A percentile compares a stretch with the other conserved stretches of the same genome.
phyloP scores from a whole-genome alignment of 805 yeast genomes.

The Spathaspora sp. region DNA sequence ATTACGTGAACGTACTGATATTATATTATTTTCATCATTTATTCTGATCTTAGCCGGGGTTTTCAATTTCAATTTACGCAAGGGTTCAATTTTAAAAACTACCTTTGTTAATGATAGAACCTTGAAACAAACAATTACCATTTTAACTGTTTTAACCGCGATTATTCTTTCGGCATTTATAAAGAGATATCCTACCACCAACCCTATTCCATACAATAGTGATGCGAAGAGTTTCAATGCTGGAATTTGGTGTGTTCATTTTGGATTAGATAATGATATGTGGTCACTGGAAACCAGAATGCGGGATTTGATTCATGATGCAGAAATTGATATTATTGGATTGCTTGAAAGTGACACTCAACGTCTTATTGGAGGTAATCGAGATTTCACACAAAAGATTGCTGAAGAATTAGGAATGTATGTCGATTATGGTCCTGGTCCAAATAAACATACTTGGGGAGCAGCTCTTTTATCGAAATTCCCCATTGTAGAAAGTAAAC shows the following conservation, averaged over 20 bases:
- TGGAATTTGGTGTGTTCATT: constrained; percentile 98
- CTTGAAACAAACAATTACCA: constrained; percentile 18
- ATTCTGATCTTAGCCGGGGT: constrained; percentile 52
- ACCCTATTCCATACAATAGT: constrained; percentile 49
- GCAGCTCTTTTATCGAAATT: constrained; percentile 87
- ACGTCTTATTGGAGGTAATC: constrained; percentile 88
- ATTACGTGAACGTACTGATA: constrained; percentile 83
- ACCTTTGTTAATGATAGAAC: constrained; percentile 2
- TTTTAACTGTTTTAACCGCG: constrained; percentile 44
- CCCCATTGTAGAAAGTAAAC: constrained; percentile 88
- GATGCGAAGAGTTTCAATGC: constrained; percentile 77
- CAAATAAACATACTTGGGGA: constrained; percentile 98
- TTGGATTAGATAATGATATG: constrained; percentile 95
- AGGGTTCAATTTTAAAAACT: constrained; percentile 1
- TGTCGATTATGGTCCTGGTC: constrained; percentile 96
- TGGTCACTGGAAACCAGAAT: constrained; percentile 95
- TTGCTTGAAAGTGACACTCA: constrained; percentile 91
- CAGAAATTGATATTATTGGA: constrained; percentile 89
- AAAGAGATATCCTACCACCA: constrained; percentile 56
- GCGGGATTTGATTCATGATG: constrained; percentile 76
- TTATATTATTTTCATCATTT: constrained; percentile 60
- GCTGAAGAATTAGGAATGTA: constrained; percentile 95
- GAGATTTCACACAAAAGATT: constrained; percentile 86
- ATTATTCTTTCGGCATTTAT: constrained; percentile 54
- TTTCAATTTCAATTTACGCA: constrained; percentile 28